phyloP scores from a whole-genome alignment of 257 asterid species.

The Sherardia arvensis region DNA sequence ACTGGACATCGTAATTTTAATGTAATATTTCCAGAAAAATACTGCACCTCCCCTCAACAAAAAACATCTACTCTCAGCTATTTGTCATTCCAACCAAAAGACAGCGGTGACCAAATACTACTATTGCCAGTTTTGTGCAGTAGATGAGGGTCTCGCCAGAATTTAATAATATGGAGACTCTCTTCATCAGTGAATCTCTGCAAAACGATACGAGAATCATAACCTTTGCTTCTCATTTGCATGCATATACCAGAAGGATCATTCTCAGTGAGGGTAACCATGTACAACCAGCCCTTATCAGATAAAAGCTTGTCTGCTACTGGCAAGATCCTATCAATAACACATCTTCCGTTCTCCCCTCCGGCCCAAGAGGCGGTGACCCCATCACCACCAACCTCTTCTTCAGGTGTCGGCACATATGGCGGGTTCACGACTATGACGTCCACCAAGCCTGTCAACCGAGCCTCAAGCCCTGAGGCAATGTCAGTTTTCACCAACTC shows the following conservation, averaged over 20 bases:
- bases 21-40: too few relatives aligned
- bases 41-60: too few relatives aligned
- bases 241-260: slow-evolving; percentile 68
- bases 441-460: slow-evolving; percentile 56
- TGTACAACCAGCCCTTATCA: slow-evolving; percentile 75
- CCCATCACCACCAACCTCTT: slow-evolving; percentile 79
- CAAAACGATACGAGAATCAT: slow-evolving; percentile 59
- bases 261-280: slow-evolving; percentile 64
- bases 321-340: slow-evolving; percentile 79
- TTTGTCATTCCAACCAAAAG: slow-evolving; percentile 21
- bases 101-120: slow-evolving; percentile 18
- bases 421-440: slow-evolving; percentile 89
- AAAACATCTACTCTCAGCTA: background rate
- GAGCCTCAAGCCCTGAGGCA: slow-evolving; percentile 55
- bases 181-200: slow-evolving; percentile 96
- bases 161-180: slow-evolving; percentile 73
- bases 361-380: slow-evolving; percentile 92
- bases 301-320: slow-evolving; percentile 73
- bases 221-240: slow-evolving; percentile 75
- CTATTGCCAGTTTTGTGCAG: slow-evolving; percentile 16
- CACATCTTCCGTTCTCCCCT: slow-evolving; percentile 75
- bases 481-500: slow-evolving; percentile 65
- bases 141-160: slow-evolving; percentile 65
- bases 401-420: slow-evolving; percentile 94
- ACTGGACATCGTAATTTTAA: too few relatives aligned